phyloP scores from a whole-genome alignment of 2,329 filamentous ascomycete species.

The Ceratocystis cubensis region DNA sequence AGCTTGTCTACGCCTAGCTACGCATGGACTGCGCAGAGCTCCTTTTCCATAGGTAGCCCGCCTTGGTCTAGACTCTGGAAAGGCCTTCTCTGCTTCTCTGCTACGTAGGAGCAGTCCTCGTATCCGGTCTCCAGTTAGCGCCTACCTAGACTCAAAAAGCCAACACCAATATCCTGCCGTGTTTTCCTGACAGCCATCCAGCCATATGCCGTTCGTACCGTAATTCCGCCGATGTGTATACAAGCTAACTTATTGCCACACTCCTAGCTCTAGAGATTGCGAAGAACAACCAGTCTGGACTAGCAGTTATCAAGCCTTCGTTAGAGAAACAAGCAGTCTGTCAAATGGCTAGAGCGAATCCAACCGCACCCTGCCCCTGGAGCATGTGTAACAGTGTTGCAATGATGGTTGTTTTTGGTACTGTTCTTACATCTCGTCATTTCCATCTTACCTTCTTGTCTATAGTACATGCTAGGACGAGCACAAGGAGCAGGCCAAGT shows the following conservation, averaged over 20 bases:
- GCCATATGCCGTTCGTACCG: background rate
- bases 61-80: background rate
- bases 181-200: background rate
- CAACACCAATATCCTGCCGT: background rate
- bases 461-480: too few species aligned
- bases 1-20: background rate
- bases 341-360: background rate
- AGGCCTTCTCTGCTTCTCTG: background rate
- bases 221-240: background rate
- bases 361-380: background rate
- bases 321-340: background rate
- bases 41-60: background rate
- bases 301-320: background rate
- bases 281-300: background rate
- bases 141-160: too few species aligned
- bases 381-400: slow-evolving; percentile 5
- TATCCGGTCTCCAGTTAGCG: background rate
- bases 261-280: background rate
- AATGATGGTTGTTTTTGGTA: background rate
- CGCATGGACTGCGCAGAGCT: background rate
- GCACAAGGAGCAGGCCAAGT: too few species aligned
- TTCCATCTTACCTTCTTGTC: too few species aligned
- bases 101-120: background rate
- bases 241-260: background rate
- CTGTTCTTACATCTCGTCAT: background rate